A percentile compares a stretch with the other conserved stretches of the same genome.
phyloP scores from a whole-genome alignment of 1,139 yeast genomes.

The Hemisphaericaspora xylofermentans region DNA sequence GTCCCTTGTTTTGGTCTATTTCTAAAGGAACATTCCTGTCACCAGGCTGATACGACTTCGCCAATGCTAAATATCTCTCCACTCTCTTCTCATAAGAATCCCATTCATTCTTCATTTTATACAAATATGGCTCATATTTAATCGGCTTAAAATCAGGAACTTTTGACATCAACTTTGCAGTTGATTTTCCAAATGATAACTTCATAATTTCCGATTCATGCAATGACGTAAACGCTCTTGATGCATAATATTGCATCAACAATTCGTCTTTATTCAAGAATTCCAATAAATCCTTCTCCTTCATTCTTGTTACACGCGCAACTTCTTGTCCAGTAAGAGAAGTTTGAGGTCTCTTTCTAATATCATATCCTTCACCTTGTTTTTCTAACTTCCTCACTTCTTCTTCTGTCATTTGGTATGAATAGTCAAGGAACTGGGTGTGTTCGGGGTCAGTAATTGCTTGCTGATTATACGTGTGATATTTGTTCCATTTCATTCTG shows the following conservation, averaged over 20 bases:
- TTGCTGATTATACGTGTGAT: constrained; percentile 25
- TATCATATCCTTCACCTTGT: constrained; percentile 14
- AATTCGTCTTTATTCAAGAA: constrained; percentile 36
- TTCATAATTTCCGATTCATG: constrained; percentile 40
- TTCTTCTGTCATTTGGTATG: constrained; percentile 23
- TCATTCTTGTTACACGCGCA: constrained; percentile 19
- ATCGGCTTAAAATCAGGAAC: constrained; percentile 34
- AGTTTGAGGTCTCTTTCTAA: constrained; percentile 8
- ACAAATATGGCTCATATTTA: constrained; percentile 36
- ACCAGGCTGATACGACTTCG: constrained; percentile 8
- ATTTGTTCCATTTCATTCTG: constrained; percentile 26
- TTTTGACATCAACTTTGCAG: constrained; percentile 22
- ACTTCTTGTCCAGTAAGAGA: constrained; percentile 22
- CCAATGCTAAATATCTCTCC: constrained; percentile 19
- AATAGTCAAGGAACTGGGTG: constrained; percentile 11
- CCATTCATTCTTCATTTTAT: constrained; percentile 25
- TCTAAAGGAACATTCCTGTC: background rate
- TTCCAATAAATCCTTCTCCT: constrained; percentile 26
- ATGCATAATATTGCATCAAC: constrained; percentile 26
- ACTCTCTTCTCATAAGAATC: constrained; percentile 29
- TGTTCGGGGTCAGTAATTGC: constrained; percentile 13
- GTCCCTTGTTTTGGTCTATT: too few species aligned
- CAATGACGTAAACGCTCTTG: constrained; percentile 32
- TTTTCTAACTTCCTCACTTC: constrained; percentile 20
- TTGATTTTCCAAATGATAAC: constrained; percentile 31